Evolutionary conservation across 805 yeast species (phyloP), one percentile per base, ranked within the genome.

Genomic region (Blastobotrys chiropterorum): DNA sequence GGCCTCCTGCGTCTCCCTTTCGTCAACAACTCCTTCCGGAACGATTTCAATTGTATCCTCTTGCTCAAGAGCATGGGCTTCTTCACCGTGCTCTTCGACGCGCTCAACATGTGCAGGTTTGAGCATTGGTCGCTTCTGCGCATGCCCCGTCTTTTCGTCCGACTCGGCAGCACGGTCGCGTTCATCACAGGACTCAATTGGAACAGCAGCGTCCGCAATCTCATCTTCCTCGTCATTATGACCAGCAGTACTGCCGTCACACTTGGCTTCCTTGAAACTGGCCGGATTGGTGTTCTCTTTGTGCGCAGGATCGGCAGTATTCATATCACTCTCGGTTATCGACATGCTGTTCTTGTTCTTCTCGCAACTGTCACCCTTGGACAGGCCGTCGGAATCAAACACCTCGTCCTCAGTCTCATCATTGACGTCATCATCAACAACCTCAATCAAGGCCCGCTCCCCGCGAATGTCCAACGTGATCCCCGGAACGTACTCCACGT

Each of bases 401-500:
- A 17, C 42, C 47, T 68, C 72, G 19, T 67, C 72, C 38, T 65
- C 67, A 13, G 70, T 67, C 48, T 77, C 79, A 30, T 79, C 82
- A 4, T 62, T 67, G 46, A 75, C 78, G 21, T 59, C 55, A n/a
- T 73, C 79, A 40, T 71, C 73, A 16, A 62, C 66, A 3, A 79
- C 75, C 56, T 81, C 81, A 26, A 83, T 66, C 46, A 81, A 62
- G 1, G 79, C 68, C 15, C 79, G 62, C 50, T 82, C 80, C n/a
- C 86, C 85, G 58, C 87, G 81, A 49, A 92, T 76, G 61, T 88
- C 92, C 49, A 90, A 60, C 17, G 81, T 68, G 4, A 86, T 72
- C 42, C 84, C 84, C 45, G 77, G 72, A 41, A 80, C 74, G 50
- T 77, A 75, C 4, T 94, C 94, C 62, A 90, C 70, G 2, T 74